Evolutionary conservation across 108 stramenopile genomes (phyloP).

Genomic region (Discostella stelligeroides): DNA sequence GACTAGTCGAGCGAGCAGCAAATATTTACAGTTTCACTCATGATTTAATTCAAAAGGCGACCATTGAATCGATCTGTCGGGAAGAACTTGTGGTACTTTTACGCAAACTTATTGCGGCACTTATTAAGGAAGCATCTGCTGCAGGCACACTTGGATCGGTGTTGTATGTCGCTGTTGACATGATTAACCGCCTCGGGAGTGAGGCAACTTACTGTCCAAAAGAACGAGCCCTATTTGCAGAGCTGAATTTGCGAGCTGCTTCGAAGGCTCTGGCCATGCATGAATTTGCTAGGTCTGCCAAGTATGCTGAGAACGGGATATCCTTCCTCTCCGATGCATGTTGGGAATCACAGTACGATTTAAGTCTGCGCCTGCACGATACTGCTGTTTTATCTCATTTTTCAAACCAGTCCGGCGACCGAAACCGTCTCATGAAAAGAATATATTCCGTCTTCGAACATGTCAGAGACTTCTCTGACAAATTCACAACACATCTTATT

Average conservation of each 20-base stretch:
- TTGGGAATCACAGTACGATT: slow-evolving; percentile 26
- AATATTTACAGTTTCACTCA: slow-evolving; percentile 10
- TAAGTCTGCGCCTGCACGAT: slow-evolving; percentile 18
- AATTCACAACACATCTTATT: slow-evolving; percentile 13
- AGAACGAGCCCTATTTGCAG: slow-evolving; percentile 22
- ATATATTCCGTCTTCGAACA: slow-evolving; percentile 13
- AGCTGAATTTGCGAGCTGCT: slow-evolving; percentile 16
- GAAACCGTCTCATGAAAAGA: slow-evolving; percentile 4
- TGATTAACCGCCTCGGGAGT: slow-evolving; percentile 18
- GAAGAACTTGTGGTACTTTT: slow-evolving; percentile 3
- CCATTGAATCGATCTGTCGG: slow-evolving; percentile 1
- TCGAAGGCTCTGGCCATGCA: slow-evolving; percentile 17
- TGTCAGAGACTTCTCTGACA: slow-evolving; percentile 15
- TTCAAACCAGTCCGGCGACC: slow-evolving; percentile 2
- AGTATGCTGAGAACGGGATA: slow-evolving; percentile 32
- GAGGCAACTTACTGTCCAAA: not conserved
- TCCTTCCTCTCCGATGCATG: slow-evolving; percentile 11
- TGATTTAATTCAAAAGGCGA: slow-evolving; percentile 25
- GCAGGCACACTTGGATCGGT: slow-evolving; percentile 7
- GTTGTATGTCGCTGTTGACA: slow-evolving; percentile 21
- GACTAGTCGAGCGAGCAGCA: slow-evolving; percentile 17
- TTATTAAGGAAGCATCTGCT: slow-evolving; percentile 13
- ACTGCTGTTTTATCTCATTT: slow-evolving; percentile 5
- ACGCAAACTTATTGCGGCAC: slow-evolving; percentile 6
- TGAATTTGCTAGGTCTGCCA: slow-evolving; percentile 17